Evolutionary conservation across 1,284 basidiomycete species (phyloP), one percentile per base, ranked within the genome.

Genomic region (Somion occarium): DNA sequence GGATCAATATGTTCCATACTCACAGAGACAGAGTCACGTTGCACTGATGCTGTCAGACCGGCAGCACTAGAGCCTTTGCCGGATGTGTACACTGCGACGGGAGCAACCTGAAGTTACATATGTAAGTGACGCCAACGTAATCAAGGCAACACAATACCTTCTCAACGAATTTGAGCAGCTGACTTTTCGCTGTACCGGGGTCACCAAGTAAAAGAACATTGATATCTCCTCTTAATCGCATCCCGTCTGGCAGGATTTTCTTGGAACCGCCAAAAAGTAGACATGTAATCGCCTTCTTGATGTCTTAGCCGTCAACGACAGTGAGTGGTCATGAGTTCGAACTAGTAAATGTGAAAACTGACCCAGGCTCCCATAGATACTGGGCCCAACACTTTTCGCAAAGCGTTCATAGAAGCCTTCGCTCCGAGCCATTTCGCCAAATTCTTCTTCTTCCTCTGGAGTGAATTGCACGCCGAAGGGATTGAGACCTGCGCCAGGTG

Each of bases 51-150:
- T 0, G 97, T 99, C 59, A 99, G 71, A 89, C 96, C 96, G 41
- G 96, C 96, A 5, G 97, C 96, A 70, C 92, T 96, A 5, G 93
- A 95, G 50, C 96, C 97, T 67, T 99, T 99, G 3, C 96, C 97
- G 11, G 95, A 97, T 0, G 96, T 99, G 68, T 99, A 99, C 1
- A 99, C 97, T 0, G 95, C 91, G 56, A 99, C 95, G 0, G 97
- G 96, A 1, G 96, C 93, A 46, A 95, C 93, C n/a, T 88, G 91
- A 52, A 11, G 18, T 11, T 27, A 20, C 38, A 26, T 25, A 44
- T 15, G 25, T 49, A 2, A 15, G 39, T 24, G 18, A 19, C 52
- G 49, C n/a, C 15, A 19, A 11, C 22, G 26, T 3, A 38, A 42
- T 44, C n/a, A n/a, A n/a, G n/a, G 18, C 37, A 24, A n/a, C 19